These are phyloP conservation scores for Botryotinia convoluta DNA, from an alignment of 2,329 filamentous ascomycete species.

Conservation along the genomic window DNA sequence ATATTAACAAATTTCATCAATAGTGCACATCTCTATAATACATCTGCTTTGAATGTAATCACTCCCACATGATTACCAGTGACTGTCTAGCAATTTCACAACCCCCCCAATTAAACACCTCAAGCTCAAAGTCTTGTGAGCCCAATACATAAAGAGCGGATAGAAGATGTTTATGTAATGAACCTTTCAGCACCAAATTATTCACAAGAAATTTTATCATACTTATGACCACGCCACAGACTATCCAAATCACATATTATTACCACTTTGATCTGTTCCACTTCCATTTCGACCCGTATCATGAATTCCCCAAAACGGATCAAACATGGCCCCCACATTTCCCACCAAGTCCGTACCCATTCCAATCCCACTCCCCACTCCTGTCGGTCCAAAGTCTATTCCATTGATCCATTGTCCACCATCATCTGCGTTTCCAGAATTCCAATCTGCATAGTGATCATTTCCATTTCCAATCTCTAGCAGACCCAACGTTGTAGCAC, in stretches of 20 bases:
- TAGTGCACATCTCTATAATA: not conserved
- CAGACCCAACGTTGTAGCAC: not conserved
- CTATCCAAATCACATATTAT: not conserved
- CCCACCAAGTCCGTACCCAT: not conserved
- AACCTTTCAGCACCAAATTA: too few species aligned
- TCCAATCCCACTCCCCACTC: not conserved
- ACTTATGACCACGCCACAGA: not conserved
- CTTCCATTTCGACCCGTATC: not conserved
- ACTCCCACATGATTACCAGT: not conserved
- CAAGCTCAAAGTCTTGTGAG: not conserved
- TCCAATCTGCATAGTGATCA: constrained; percentile 11
- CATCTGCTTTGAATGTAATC: not conserved
- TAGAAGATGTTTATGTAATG: not conserved
- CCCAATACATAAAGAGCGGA: not conserved
- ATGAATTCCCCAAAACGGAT: constrained; percentile 5
- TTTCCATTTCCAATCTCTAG: constrained; percentile 1
- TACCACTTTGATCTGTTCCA: not conserved
- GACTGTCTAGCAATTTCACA: not conserved
- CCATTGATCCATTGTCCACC: constrained; percentile 3
- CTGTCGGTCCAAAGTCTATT: not conserved
- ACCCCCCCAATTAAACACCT: too few species aligned
- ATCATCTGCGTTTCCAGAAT: not conserved
- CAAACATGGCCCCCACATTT: constrained; percentile 5
- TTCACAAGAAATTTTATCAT: not conserved
- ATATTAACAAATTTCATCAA: not conserved